Evolutionary conservation across 495 filamentous ascomycete genomes (phyloP).

Genomic region (Penicillium paradoxum): DNA sequence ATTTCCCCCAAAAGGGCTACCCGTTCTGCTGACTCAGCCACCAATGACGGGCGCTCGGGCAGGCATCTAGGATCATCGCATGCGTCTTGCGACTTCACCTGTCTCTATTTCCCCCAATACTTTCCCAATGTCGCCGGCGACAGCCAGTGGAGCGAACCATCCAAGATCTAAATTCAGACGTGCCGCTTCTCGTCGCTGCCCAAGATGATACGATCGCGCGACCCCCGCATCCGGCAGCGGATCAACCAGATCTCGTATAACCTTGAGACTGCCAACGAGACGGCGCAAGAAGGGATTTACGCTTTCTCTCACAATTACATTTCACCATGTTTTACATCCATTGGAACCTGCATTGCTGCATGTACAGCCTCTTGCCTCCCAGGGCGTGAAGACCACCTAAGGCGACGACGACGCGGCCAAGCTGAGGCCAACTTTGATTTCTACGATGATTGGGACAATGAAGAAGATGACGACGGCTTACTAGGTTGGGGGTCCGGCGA

Average conservation of each 20-base stretch:
- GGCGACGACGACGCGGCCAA: constrained; percentile 60
- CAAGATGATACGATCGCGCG: constrained; percentile 62
- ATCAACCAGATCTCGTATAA: constrained; percentile 92
- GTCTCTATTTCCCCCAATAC: neutral
- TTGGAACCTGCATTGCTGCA: constrained; percentile 59
- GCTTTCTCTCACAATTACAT: constrained; percentile 82
- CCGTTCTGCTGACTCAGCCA: constrained; percentile 24
- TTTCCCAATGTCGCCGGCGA: constrained; percentile 8
- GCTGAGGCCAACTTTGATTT: constrained; percentile 91
- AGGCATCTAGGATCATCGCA: constrained; percentile 8
- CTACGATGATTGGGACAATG: constrained; percentile 96
- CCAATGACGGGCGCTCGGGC: constrained; percentile 14
- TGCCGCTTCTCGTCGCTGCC: neutral
- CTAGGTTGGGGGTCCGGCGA: constrained; percentile 78
- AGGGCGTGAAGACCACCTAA: constrained; percentile 65
- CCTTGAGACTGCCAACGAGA: constrained; percentile 87
- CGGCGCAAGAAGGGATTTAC: constrained; percentile 83
- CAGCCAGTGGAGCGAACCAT: constrained; percentile 12
- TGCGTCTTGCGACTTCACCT: neutral
- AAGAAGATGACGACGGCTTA: constrained; percentile 56
- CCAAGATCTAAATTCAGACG: neutral
- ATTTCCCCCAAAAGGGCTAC: constrained; percentile 10
- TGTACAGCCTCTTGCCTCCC: constrained; percentile 72
- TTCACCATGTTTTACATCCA: constrained; percentile 67
- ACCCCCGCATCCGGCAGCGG: constrained; percentile 88